Percentiles rank a stretch among this genome's conserved stretches.
phyloP scores from a whole-genome alignment of 257 asterid genomes.

The Petunia axillaris region DNA sequence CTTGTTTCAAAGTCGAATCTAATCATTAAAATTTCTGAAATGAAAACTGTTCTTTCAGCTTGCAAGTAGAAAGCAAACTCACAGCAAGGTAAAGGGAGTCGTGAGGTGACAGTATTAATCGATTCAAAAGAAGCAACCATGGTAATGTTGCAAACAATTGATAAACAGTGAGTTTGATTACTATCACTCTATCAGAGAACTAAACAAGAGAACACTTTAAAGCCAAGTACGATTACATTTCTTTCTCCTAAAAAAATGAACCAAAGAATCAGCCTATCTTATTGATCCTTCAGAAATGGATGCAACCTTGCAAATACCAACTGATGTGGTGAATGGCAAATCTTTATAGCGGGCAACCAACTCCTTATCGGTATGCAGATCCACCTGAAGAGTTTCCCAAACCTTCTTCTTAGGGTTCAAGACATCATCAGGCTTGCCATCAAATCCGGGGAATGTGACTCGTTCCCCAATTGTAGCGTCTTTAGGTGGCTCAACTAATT shows the following conservation, averaged over 20 bases:
- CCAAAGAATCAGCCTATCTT: conserved; percentile 40
- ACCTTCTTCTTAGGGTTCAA: conserved; percentile 93
- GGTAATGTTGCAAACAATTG: background rate
- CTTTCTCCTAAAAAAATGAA: conserved; percentile 6
- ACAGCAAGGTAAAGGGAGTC: background rate
- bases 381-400: conserved; percentile 90
- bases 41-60: background rate
- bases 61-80: no score
- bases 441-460: conserved; percentile 67
- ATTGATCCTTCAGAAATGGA: conserved; percentile 72
- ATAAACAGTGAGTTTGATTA: background rate
- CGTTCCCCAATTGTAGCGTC: conserved; percentile 76
- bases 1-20: background rate
- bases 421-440: conserved; percentile 70
- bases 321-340: conserved; percentile 80
- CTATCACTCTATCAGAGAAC: background rate
- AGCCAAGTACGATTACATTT: background rate
- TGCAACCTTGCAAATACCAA: conserved; percentile 81
- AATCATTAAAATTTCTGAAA: background rate
- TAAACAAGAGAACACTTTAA: conserved; percentile 4
- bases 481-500: conserved; percentile 88
- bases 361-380: conserved; percentile 65
- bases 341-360: conserved; percentile 79
- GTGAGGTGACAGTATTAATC: background rate
- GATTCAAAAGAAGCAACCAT: background rate